Evolutionary conservation across 768 basidiomycete genomes (phyloP), one percentile per base, ranked within the genome.

Genomic region (Strobilomyces dryophilus): DNA sequence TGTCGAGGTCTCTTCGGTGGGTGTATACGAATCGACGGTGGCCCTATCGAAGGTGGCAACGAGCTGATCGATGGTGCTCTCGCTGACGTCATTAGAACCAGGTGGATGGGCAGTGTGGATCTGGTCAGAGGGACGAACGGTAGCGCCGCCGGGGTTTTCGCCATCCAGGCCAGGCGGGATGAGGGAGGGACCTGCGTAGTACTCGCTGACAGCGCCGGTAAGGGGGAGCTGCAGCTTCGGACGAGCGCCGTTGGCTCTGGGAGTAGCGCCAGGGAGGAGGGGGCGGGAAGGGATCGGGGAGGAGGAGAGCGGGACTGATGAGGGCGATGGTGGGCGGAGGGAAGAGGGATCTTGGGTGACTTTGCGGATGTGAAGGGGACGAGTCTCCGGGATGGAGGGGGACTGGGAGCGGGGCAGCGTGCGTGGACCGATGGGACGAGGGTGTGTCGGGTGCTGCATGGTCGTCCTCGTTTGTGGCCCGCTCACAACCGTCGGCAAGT

Each of bases 351-450:
- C 69, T 46, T 52, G 61, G 2, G 65, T 49, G 49, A 46, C 49
- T 59, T 74, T 78, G 65, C 76, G 75, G 35, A 74, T 73, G 48
- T 63, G 69, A 37, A 78, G 73, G 53, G 77, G 76, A 17, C 65
- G 65, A 17, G 65, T 68, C 45, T 67, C 76, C 1, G 69, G 61
- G 51, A 72, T 60, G 27, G 71, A 66, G 0, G 76, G 79, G 7
- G 76, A 81, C 37, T 76, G 65, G 0, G 78, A 61, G 32, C 78
- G 75, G 41, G 61, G 71, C 41, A 69, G 58, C 14, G 61, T 73
- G 31, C 81, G 78, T 41, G 82, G 83, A 26, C 83, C 83, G 51
- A 74, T 66, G 37, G 82, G 82, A 49, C 79, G 75, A 18, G 68
- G 3, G 55, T 71, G 68, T 29, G 59, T 43, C 45, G 49, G 36